These are phyloP conservation scores for Eucalyptus microcorys DNA, from an alignment of 345 rosid species.

Conservation along the genomic window DNA sequence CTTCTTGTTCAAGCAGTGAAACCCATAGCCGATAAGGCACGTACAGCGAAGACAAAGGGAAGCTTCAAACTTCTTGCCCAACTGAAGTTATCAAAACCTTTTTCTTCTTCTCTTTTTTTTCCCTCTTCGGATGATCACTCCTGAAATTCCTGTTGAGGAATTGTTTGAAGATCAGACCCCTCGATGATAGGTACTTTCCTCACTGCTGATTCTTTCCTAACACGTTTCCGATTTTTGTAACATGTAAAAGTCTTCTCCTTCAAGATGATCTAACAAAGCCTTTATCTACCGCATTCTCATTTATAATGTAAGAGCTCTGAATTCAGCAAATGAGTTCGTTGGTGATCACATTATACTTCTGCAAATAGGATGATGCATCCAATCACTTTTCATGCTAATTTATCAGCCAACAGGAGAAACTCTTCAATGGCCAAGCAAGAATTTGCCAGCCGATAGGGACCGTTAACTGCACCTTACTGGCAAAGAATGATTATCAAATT, in stretches of 20 bases:
- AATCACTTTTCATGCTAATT: background rate
- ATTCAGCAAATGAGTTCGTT: background rate
- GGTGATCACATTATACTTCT: background rate
- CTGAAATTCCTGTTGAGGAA: background rate
- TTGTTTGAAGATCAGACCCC: background rate
- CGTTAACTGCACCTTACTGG: background rate
- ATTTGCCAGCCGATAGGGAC: background rate
- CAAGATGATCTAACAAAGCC: background rate
- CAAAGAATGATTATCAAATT: background rate
- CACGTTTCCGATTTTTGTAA: background rate
- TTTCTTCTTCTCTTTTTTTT: background rate
- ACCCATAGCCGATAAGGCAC: background rate
- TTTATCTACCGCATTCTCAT: background rate
- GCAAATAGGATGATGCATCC: background rate
- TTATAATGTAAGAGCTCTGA: background rate
- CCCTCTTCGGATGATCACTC: background rate
- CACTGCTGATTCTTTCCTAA: background rate
- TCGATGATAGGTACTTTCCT: background rate
- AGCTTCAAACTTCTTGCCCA: background rate
- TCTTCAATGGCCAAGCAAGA: background rate
- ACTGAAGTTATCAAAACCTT: background rate
- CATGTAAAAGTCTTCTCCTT: background rate
- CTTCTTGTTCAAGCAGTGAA: constrained; percentile 49
- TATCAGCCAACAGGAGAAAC: background rate
- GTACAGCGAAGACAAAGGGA: background rate